These are phyloP conservation scores for Hordeum marinum DNA, from an alignment of 176 grass and related monocot species.

Conservation along the genomic window DNA sequence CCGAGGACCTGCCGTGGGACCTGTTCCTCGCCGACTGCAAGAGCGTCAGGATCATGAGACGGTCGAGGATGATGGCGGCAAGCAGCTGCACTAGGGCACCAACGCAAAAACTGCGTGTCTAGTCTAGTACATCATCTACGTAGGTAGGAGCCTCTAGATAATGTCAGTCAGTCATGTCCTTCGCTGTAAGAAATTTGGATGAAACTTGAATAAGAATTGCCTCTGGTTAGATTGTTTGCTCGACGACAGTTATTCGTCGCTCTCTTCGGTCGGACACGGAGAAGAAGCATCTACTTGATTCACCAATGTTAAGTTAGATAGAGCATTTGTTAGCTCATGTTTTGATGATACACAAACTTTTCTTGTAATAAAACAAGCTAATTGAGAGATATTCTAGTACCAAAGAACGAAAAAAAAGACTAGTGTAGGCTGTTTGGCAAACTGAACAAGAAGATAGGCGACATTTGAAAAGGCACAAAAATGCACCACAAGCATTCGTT, in stretches of 20 bases:
- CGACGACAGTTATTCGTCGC: not conserved
- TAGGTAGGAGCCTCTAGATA: too few relatives aligned
- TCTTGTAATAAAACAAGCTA: too few relatives aligned
- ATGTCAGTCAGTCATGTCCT: not conserved
- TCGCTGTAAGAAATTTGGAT: not conserved
- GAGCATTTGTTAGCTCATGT: not conserved
- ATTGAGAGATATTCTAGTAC: too few relatives aligned
- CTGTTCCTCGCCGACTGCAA: not conserved
- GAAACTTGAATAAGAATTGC: not conserved
- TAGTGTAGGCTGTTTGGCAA: not conserved
- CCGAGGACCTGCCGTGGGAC: not conserved
- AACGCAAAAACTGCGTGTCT: too few relatives aligned
- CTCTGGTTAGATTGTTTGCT: not conserved
- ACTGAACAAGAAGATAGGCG: not conserved
- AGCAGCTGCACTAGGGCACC: not conserved
- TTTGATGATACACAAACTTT: too few relatives aligned
- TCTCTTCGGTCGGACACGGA: not conserved
- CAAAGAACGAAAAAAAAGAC: too few relatives aligned
- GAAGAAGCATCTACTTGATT: too few relatives aligned
- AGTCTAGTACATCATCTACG: too few relatives aligned
- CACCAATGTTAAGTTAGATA: too few relatives aligned
- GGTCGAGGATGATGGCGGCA: not conserved
- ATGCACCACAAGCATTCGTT: not conserved
- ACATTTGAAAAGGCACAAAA: not conserved
- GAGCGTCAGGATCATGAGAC: not conserved